phyloP scores from a whole-genome alignment of 164 flowering plant genomes.

The Annona squamosa region DNA sequence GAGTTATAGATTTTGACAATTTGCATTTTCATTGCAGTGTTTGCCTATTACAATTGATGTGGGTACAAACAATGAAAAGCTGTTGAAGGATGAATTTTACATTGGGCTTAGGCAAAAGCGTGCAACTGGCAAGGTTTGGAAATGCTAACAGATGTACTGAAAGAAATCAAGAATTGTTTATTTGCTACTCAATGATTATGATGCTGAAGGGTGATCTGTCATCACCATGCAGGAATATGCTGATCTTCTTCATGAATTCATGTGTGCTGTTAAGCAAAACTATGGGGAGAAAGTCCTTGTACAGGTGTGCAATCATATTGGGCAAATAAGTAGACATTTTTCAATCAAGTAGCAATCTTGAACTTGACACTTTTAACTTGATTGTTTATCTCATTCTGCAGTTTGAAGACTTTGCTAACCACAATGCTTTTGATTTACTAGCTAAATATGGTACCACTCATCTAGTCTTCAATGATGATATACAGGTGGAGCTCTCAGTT shows the following conservation, averaged over 20 bases:
- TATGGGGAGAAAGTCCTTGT: slow-evolving; percentile 85
- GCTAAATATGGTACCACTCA: slow-evolving; percentile 60
- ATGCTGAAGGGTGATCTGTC: background rate
- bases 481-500: slow-evolving; percentile 48
- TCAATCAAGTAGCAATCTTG: background rate
- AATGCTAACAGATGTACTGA: background rate
- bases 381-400: slow-evolving; percentile 20
- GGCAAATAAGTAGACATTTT: background rate
- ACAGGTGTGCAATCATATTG: slow-evolving; percentile 41
- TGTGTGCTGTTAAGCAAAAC: slow-evolving; percentile 81
- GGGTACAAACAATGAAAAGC: slow-evolving; percentile 77
- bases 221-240: slow-evolving; percentile 51
- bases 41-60: slow-evolving; percentile 89
- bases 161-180: background rate
- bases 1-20: background rate
- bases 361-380: background rate
- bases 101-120: slow-evolving; percentile 76
- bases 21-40: slow-evolving; percentile 41
- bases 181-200: background rate
- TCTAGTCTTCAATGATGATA: slow-evolving; percentile 91
- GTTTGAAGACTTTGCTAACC: slow-evolving; percentile 97
- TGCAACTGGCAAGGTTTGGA: slow-evolving; percentile 68
- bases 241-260: slow-evolving; percentile 74
- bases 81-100: slow-evolving; percentile 81
- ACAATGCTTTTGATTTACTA: slow-evolving; percentile 76